Conservation (phyloP, 306 rosid species). For the Carpinus fangiana region DNA sequence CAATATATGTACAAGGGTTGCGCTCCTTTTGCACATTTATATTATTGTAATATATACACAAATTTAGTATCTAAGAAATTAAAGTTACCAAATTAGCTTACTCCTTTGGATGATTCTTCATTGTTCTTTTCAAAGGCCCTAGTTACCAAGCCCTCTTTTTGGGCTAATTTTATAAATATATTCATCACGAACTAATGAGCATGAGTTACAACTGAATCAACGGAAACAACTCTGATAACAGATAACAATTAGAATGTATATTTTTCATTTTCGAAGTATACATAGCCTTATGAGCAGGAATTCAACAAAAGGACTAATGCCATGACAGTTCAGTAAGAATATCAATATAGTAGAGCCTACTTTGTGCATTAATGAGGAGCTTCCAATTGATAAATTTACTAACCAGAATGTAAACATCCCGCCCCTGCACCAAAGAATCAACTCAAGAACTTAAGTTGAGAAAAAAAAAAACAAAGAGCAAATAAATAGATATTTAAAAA, state of each 20-base stretch:
- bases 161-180: conserved; percentile 2
- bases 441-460: conserved; percentile 30
- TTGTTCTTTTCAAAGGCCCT: not conserved
- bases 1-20: not conserved
- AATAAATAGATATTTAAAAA: not conserved
- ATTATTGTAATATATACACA: too few species aligned
- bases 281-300: not conserved
- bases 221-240: not conserved
- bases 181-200: not conserved
- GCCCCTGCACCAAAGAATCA: conserved; percentile 65
- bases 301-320: not conserved
- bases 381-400: conserved; percentile 46
- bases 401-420: conserved; percentile 93
- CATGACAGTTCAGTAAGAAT: conserved; percentile 14
- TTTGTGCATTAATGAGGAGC: conserved; percentile 25
- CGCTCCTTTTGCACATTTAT: not conserved
- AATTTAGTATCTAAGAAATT: too few species aligned
- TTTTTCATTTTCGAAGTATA: not conserved
- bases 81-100: not conserved
- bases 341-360: conserved; percentile 22
- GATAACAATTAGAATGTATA: not conserved
- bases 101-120: not conserved
- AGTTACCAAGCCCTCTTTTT: not conserved
- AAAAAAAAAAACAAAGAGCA: conserved; percentile 1
- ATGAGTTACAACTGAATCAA: not conserved